Evolutionary conservation across 2,329 filamentous ascomycete species (phyloP).

Genomic region (Colletotrichum paranaense): DNA sequence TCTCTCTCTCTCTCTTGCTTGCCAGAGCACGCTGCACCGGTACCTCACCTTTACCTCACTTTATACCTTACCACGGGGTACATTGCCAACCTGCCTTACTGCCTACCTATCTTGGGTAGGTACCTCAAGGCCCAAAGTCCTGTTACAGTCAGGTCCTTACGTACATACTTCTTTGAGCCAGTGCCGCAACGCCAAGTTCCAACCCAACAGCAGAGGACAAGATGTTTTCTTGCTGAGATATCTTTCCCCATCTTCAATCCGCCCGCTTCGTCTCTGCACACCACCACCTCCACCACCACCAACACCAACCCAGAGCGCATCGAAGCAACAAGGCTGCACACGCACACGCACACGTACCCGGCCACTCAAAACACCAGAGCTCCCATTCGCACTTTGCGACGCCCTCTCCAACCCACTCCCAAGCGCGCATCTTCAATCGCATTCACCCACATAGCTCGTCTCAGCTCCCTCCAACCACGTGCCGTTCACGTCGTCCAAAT

Average conservation of each 20-base stretch:
- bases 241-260: neutral
- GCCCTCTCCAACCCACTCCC: neutral
- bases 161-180: neutral
- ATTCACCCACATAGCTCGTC: neutral
- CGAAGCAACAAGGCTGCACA: neutral
- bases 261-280: neutral
- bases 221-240: slow-evolving; percentile 32
- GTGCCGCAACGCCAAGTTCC: neutral
- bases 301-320: neutral
- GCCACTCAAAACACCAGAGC: neutral
- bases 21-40: slow-evolving; percentile 8
- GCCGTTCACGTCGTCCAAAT: neutral
- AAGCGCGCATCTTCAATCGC: neutral
- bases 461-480: neutral
- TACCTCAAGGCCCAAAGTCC: too few species aligned
- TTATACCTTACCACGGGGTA: neutral
- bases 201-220: slow-evolving; percentile 23
- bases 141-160: neutral
- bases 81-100: neutral
- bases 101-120: too few species aligned
- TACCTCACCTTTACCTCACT: neutral
- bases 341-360: neutral
- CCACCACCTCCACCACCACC: neutral
- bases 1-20: neutral
- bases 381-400: slow-evolving; percentile 6